phyloP scores from a whole-genome alignment of 305 asterid genomes.

The Solanum hybrid region DNA sequence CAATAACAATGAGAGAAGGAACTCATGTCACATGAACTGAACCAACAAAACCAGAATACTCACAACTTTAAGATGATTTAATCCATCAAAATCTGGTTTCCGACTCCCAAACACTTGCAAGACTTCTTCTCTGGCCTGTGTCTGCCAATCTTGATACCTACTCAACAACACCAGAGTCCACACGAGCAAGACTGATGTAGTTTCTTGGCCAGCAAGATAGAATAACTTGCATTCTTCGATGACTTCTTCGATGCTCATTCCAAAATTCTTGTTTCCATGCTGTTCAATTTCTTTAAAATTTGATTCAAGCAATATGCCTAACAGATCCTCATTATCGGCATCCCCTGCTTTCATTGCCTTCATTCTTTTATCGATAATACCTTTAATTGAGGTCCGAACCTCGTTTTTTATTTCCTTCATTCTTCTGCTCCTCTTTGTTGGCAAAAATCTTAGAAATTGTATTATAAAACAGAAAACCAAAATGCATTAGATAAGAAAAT shows the following conservation, averaged over 20 bases:
- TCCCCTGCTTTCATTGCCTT: constrained; percentile 8
- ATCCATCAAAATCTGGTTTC: constrained; percentile 3
- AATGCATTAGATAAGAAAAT: no score
- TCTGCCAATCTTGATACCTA: constrained; percentile 7
- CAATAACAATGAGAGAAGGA: neutral
- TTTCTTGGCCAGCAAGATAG: constrained; percentile 10
- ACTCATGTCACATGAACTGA: neutral
- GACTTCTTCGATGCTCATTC: constrained; percentile 11
- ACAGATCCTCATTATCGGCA: neutral
- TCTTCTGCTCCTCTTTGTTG: constrained; percentile 11
- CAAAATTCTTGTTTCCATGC: constrained; percentile 2
- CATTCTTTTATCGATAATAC: constrained; percentile 7
- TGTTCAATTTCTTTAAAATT: neutral
- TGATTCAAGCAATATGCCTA: constrained; percentile 2
- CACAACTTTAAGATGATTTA: constrained; percentile 1
- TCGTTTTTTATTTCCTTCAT: constrained; percentile 11
- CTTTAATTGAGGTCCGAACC: neutral
- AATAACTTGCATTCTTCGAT: constrained; percentile 16
- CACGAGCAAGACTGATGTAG: constrained; percentile 2
- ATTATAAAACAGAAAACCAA: no score
- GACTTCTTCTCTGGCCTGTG: constrained; percentile 6
- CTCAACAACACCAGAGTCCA: constrained; percentile 6
- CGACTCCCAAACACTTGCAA: constrained; percentile 1
- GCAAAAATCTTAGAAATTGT: neutral
- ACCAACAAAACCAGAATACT: neutral